Percentiles rank a stretch among this genome's conserved stretches.
Conservation (phyloP, 2,329 filamentous ascomycete genomes). For the Hansfordia pulvinata region DNA sequence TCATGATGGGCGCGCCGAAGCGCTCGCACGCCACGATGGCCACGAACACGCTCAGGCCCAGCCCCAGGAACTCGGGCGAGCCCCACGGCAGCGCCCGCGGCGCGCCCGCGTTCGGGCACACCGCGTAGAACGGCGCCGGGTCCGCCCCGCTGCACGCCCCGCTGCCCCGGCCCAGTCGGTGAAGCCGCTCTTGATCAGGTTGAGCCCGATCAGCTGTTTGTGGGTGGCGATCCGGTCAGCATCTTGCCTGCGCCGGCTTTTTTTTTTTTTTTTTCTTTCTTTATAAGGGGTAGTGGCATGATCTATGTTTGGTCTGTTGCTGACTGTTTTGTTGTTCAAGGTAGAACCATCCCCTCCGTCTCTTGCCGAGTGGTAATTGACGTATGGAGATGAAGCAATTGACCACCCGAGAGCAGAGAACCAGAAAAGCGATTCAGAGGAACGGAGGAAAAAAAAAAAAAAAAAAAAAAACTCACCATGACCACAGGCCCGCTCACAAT, state of each 20-base stretch:
- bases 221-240: conserved; percentile 16
- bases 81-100: conserved; percentile 68
- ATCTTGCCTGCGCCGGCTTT: no score
- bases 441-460: no score
- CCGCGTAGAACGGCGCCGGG: conserved; percentile 38
- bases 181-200: conserved; percentile 59
- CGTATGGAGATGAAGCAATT: no score
- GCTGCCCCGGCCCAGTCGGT: conserved; percentile 67
- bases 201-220: conserved; percentile 59
- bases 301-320: conserved; percentile 7
- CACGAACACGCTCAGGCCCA: conserved; percentile 69
- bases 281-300: neutral
- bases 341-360: neutral
- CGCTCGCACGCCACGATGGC: conserved; percentile 72
- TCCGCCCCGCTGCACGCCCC: conserved; percentile 41
- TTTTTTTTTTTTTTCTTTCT: no score
- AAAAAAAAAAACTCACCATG: conserved; percentile 16
- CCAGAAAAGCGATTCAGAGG: no score
- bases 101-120: conserved; percentile 54
- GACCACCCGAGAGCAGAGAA: no score
- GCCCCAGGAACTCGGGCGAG: conserved; percentile 60
- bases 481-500: conserved; percentile 64
- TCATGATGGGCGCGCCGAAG: conserved; percentile 76
- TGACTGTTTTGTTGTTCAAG: conserved; percentile 27
- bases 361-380: no score